Percentiles rank a stretch among this genome's conserved stretches.
Evolutionary conservation across 2,329 filamentous ascomycete species (phyloP).

Genomic region (Penicillium hesseltinei): DNA sequence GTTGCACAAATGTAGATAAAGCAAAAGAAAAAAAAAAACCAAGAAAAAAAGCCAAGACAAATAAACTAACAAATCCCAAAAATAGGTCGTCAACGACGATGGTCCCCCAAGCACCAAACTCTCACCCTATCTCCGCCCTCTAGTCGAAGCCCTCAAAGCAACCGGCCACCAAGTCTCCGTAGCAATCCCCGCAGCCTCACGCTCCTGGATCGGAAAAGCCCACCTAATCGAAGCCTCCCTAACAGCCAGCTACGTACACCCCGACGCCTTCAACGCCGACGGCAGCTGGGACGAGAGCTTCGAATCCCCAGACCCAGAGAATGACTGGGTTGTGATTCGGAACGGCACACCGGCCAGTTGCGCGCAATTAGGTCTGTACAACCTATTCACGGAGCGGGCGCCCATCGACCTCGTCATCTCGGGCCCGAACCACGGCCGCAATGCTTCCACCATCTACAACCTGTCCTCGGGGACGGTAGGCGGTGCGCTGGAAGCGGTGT

Average conservation of each 20-base stretch:
- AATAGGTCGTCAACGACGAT: slow-evolving; percentile 63
- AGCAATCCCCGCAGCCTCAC: slow-evolving; percentile 79
- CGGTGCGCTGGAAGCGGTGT: slow-evolving; percentile 70
- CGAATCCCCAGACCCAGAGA: not conserved
- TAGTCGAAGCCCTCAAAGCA: slow-evolving; percentile 65
- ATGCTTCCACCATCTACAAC: slow-evolving; percentile 74
- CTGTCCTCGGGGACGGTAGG: slow-evolving; percentile 74
- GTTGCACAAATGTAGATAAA: not conserved
- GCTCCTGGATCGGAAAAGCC: slow-evolving; percentile 95
- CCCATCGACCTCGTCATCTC: slow-evolving; percentile 71
- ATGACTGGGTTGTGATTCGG: slow-evolving; percentile 67
- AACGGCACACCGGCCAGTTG: slow-evolving; percentile 75
- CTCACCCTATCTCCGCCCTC: slow-evolving; percentile 71
- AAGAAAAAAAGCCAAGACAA: not conserved
- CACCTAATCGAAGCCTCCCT: slow-evolving; percentile 86
- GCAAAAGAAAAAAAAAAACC: not conserved
- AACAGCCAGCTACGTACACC: slow-evolving; percentile 75
- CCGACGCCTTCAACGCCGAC: slow-evolving; percentile 53
- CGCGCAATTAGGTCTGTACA: slow-evolving; percentile 73
- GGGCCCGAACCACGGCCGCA: slow-evolving; percentile 76
- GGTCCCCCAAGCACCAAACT: slow-evolving; percentile 69
- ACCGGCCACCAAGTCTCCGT: slow-evolving; percentile 82
- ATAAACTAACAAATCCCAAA: not conserved
- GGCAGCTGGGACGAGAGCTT: slow-evolving; percentile 50
- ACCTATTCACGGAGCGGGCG: slow-evolving; percentile 67